Evolutionary conservation across 192 early-diverging fungal species (phyloP), one percentile per base, ranked within the genome.

Genomic region (Backusella parvicylindrica): DNA sequence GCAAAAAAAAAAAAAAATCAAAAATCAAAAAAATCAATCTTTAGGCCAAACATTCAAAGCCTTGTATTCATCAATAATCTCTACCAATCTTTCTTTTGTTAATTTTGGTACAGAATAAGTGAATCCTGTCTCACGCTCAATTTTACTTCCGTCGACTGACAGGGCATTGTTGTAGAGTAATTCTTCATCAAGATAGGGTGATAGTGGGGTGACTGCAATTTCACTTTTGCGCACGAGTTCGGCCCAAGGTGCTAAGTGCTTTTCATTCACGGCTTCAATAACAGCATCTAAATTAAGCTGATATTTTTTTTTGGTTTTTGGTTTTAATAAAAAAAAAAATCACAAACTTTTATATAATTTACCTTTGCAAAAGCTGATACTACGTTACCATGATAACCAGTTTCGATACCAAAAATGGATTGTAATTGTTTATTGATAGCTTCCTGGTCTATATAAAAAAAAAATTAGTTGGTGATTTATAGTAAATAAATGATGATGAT

Each of bases 141-240:
- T 97, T 81, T 90, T 90, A 18, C 88, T 86, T 15, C 97, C 97
- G 74, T 97, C 91, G n/a, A 97, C 79, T 32, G 88, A 92, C 18
- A 97, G 72, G 2, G 94, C 89, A 70, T 95, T 93, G 82, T 96
- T 95, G 65, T 91, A 91, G 26, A 96, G 87, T 31, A 97, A 85
- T 82, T 98, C 97, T 72, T 94, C 89, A 81, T 98, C 97, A 32
- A 98, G 72, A 77, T 96, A 98, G 13, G 97, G 97, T 31, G 95
- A 95, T 65, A 98, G 79, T 16, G 96, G 95, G 23, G 96, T 96
- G 72, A 91, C 91, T 35, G 82, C 83, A 35, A 96, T 89, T 5
- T 85, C 86, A 43, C 86, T 83, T n/a, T 80, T 81, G 31, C 91
- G 89, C 76, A 96, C 85, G 26, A 98, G 81, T 23, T 92, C 90